Base-by-base conservation (phyloP, 148 eudicot species). In the Vaccinium vitisidaea region DNA sequence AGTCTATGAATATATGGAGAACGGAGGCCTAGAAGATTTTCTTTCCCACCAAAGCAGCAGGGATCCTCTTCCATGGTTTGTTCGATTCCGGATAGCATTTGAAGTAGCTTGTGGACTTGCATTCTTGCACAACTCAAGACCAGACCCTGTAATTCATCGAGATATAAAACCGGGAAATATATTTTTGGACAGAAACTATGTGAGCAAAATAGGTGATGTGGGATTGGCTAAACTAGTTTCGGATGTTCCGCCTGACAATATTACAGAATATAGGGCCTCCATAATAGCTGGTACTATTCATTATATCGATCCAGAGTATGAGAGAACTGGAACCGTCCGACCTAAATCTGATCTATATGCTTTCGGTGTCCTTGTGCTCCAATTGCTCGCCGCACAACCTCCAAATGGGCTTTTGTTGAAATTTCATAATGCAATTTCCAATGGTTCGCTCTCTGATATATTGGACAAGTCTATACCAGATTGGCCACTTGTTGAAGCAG, bases 271-370 rank as follows among this genome's bases (percentile, higher is more conserved):
- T 16, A 86, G 91, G 18, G 87, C 90, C 83, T 92, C 94, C 52
- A 32, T 90, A 32, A 74, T 93, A 48, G 93, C 93, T 11, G 96
- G 98, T 56, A 94, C 93, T 39, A 77, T 94, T 53, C 85, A 63
- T 74, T 94, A 94, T 79, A 91, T 92, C 81, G 98, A 94, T 82
- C 98, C 98, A 0, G 98, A 94, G 75, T 95, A 93, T 84, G 93
- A 92, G 49, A 89, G 98, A 86, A 95, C 95, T 15, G 98, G 98
- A 52, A 93, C 94, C 23, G 90, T 95, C 32, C 70, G 95, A 65
- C 92, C 97, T 14, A 93, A 95, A 80, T 95, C 98, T 58, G 98
- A 95, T 80, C 79, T 95, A 25, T 95, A 91, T 88, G 92, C 97
- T 65, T 92, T 95, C 49, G 98, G 98, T 30, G 88, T 95, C 50